A percentile compares a stretch with the other conserved stretches of the same genome.
These are phyloP conservation scores for Fusarium concolor DNA, from an alignment of 2,329 filamentous ascomycete species.

Conservation along the genomic window DNA sequence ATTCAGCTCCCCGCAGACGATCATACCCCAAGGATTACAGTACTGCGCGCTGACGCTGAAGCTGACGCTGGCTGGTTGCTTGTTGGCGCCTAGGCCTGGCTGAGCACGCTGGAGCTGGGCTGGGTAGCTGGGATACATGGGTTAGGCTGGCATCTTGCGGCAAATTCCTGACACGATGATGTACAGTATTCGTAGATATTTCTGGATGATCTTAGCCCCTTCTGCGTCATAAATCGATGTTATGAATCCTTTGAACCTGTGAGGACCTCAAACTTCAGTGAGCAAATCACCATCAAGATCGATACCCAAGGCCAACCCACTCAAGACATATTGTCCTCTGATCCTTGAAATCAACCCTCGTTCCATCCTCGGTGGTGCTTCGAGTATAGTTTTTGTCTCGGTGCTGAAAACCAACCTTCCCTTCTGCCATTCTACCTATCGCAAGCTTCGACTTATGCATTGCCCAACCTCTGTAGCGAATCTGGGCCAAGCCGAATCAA, in stretches of 20 bases:
- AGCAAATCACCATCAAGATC: neutral
- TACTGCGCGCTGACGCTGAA: slow-evolving; percentile 38
- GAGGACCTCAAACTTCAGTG: neutral
- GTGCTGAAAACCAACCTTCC: slow-evolving; percentile 6
- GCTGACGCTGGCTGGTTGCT: slow-evolving; percentile 33
- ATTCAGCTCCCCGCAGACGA: slow-evolving; percentile 25
- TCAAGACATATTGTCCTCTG: neutral
- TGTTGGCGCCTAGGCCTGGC: slow-evolving; percentile 29
- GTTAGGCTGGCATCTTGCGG: slow-evolving; percentile 14
- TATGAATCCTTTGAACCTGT: neutral
- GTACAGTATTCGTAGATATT: slow-evolving; percentile 2
- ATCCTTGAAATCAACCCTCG: neutral
- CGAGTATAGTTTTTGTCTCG: neutral
- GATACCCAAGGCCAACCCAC: neutral
- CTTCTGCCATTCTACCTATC: slow-evolving; percentile 1
- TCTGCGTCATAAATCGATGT: slow-evolving; percentile 10
- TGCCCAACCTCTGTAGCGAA: slow-evolving; percentile 14
- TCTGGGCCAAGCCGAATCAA: slow-evolving; percentile 22
- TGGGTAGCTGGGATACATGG: neutral
- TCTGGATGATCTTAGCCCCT: slow-evolving; percentile 1
- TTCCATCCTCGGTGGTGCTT: slow-evolving; percentile 11
- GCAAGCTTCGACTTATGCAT: slow-evolving; percentile 12
- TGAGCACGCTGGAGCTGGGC: slow-evolving; percentile 12
- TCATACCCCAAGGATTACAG: slow-evolving; percentile 31
- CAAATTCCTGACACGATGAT: slow-evolving; percentile 20